A percentile compares a stretch with the other conserved stretches of the same genome.
phyloP scores from a whole-genome alignment of 2,329 filamentous ascomycete species.

The Xylaria sp. region DNA sequence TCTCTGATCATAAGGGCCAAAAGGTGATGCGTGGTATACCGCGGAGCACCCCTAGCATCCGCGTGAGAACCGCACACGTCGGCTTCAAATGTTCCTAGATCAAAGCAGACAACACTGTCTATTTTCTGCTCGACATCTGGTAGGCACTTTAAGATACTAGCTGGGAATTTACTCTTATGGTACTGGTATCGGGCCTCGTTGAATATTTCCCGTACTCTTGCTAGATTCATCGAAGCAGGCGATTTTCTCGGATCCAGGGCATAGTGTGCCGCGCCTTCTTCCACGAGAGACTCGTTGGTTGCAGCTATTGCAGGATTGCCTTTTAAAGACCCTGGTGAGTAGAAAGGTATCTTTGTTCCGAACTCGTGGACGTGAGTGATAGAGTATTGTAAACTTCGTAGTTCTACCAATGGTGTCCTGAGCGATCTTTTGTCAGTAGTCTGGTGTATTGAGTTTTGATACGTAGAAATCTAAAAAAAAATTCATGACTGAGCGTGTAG shows the following conservation, averaged over 20 bases:
- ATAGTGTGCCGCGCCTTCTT: background rate
- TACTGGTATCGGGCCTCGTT: background rate
- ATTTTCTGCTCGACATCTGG: background rate
- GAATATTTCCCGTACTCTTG: background rate
- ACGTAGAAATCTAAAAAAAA: background rate
- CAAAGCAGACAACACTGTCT: conserved; percentile 11
- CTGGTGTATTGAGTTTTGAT: background rate
- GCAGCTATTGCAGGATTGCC: background rate
- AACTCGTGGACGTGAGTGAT: background rate
- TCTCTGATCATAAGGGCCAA: background rate
- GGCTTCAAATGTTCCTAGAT: conserved; percentile 11
- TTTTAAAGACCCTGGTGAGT: background rate
- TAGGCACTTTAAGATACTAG: background rate
- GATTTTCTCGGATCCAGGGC: background rate
- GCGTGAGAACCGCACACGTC: background rate
- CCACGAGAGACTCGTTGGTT: background rate
- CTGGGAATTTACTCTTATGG: background rate
- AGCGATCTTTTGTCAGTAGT: background rate
- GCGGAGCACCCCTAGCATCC: no score
- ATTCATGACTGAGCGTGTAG: background rate
- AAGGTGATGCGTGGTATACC: background rate
- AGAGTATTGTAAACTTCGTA: background rate
- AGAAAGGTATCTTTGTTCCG: background rate
- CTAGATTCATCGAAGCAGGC: background rate
- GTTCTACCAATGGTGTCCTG: background rate